phyloP scores from a whole-genome alignment of 257 asterid species.

The Capsicum chinense region DNA sequence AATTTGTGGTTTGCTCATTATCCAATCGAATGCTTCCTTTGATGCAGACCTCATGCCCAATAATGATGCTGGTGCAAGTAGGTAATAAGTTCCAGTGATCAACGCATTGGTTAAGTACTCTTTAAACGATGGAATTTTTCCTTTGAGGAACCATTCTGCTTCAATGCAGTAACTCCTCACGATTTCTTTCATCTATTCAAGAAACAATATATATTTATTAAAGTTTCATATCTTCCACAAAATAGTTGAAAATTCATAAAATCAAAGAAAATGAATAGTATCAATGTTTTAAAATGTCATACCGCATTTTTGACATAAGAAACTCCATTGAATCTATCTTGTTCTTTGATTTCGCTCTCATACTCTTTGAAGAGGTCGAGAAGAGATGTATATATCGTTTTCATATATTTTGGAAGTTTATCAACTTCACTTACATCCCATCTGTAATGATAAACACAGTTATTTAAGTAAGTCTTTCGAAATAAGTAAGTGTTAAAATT shows the following conservation, averaged over 20 bases:
- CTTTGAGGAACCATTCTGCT: constrained; percentile 55
- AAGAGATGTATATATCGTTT: background rate
- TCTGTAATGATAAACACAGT: background rate
- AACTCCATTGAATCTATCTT: background rate
- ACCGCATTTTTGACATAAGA: background rate
- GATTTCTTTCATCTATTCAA: constrained; percentile 6
- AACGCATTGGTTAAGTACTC: constrained; percentile 50
- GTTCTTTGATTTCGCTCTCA: background rate
- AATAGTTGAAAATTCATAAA: background rate
- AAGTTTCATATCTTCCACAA: background rate
- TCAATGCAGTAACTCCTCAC: constrained; percentile 39
- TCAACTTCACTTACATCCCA: background rate
- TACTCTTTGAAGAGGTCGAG: background rate
- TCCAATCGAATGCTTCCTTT: constrained; percentile 29
- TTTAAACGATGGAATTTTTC: constrained; percentile 49
- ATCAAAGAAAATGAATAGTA: background rate
- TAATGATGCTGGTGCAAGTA: constrained; percentile 45
- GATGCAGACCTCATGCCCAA: constrained; percentile 38
- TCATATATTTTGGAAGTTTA: background rate
- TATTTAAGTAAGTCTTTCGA: background rate
- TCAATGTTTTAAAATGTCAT: background rate
- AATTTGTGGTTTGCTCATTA: constrained; percentile 19
- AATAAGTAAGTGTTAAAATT: no score
- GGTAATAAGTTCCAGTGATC: constrained; percentile 46
- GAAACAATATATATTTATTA: background rate